These are phyloP conservation scores for Aureobasidium sp. DNA, from an alignment of 2,329 filamentous ascomycete genomes.

Conservation along the genomic window DNA sequence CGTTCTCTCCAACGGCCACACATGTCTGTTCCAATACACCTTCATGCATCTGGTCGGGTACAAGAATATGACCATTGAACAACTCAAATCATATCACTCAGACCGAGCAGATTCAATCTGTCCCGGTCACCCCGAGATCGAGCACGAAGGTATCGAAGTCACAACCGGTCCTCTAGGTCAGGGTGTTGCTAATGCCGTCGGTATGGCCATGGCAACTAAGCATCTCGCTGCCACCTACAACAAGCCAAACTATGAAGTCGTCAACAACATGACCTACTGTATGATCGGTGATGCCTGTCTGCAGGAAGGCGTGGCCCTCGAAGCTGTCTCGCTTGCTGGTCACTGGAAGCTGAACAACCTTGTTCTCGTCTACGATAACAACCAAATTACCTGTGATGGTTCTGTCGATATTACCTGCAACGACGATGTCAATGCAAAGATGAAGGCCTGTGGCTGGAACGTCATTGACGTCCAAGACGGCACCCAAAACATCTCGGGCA, in stretches of 20 bases:
- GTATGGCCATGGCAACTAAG: constrained; percentile 53
- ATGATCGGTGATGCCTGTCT: constrained; percentile 54
- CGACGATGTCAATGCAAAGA: constrained; percentile 52
- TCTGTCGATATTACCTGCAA: constrained; percentile 46
- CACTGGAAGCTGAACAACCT: constrained; percentile 51
- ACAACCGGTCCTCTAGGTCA: constrained; percentile 55
- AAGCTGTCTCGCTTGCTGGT: constrained; percentile 51
- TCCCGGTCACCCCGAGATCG: constrained; percentile 47
- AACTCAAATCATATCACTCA: constrained; percentile 50
- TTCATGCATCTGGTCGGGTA: constrained; percentile 49
- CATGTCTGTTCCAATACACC: constrained; percentile 50
- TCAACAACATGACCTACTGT: constrained; percentile 49
- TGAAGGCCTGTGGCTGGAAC: constrained; percentile 49
- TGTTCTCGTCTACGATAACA: constrained; percentile 53
- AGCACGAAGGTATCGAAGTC: constrained; percentile 51
- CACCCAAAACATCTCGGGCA: constrained; percentile 43
- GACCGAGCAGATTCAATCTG: constrained; percentile 41
- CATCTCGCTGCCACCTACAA: constrained; percentile 51
- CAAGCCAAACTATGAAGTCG: constrained; percentile 39
- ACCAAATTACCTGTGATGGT: constrained; percentile 53
- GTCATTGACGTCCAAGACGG: constrained; percentile 51
- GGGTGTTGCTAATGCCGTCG: constrained; percentile 53
- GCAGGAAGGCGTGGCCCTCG: constrained; percentile 52
- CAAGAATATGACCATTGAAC: constrained; percentile 49
- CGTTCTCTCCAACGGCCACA: constrained; percentile 54